Percentiles rank a stretch among this genome's conserved stretches.
Evolutionary conservation across 2,329 filamentous ascomycete genomes (phyloP).

Genomic region (Botryotinia narcissicola): DNA sequence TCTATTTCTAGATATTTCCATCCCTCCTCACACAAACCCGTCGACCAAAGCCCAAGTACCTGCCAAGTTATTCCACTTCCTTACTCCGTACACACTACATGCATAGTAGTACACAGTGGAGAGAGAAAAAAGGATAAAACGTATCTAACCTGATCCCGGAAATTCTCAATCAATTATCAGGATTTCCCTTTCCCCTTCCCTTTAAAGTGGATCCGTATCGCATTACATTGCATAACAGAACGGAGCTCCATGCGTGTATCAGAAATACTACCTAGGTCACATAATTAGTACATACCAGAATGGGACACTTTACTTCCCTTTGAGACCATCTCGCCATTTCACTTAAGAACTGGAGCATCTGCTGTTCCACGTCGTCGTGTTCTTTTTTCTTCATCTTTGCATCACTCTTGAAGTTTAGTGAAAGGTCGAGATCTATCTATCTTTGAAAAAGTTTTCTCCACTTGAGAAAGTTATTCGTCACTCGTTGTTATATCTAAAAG

Average conservation of each 20-base stretch:
- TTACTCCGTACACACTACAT: neutral
- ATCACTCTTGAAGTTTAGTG: neutral
- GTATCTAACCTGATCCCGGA: neutral
- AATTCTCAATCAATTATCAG: slow-evolving; percentile 5
- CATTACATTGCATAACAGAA: neutral
- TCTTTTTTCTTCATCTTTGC: neutral
- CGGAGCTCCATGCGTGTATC: slow-evolving; percentile 13
- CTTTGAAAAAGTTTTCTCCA: neutral
- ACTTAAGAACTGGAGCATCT: slow-evolving; percentile 18
- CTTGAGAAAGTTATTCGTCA: slow-evolving; percentile 13
- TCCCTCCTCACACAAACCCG: neutral
- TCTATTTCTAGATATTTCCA: slow-evolving; percentile 8
- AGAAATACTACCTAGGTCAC: neutral
- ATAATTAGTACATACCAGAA: neutral
- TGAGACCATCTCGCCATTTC: slow-evolving; percentile 6
- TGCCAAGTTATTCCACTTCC: neutral
- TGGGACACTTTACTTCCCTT: neutral
- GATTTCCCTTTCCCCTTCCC: neutral
- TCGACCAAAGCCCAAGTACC: neutral
- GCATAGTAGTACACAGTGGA: too few species aligned
- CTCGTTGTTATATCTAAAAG: slow-evolving; percentile 11
- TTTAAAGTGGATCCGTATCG: neutral
- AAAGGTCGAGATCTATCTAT: slow-evolving; percentile 5
- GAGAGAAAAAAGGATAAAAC: neutral
- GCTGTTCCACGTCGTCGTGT: slow-evolving; percentile 10